Base-by-base conservation (phyloP, 345 rosid genomes). In the Durio zibethinus region DNA sequence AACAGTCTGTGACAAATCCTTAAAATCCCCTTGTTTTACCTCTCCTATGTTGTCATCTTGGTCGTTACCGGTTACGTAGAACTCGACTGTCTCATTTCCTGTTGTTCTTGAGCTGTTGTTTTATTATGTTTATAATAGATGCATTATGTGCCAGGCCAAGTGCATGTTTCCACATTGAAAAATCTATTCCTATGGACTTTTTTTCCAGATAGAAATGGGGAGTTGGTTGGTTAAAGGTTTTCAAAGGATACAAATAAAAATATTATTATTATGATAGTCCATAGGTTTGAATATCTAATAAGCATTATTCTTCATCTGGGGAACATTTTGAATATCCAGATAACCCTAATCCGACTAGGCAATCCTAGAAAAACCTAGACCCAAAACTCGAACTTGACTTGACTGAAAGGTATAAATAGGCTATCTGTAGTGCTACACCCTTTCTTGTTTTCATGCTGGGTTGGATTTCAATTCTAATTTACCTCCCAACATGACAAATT, bases 11-110 rank as follows among this genome's bases (percentile, higher is more conserved):
- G n/a, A 29, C 18, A 31, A 61, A 21, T n/a, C n/a, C n/a, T n/a
- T n/a, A n/a, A n/a, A n/a, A n/a, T n/a, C n/a, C 43, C 29, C 4
- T 16, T 21, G 43, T 67, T 76, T 63, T 29, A 10, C 20, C 29
- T 54, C 16, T 45, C 62, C 70, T 31, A 60, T 75, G 31, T 63
- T 63, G 67, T 27, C 63, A n/a, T n/a, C n/a, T n/a, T n/a, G n/a
- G n/a, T n/a, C n/a, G n/a, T 12, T 59, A 27, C 20, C 33, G 4
- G 1, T 27, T 62, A 62, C 33, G 40, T 15, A 62, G 4, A 62
- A 16, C 67, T 60, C 65, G 14, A 27, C 12, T 29, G 36, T 60
- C 65, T 60, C 9, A 60, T 60, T 31, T 31, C 67, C 40, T 31
- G 40, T 62, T 31, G 67, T 31, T 21, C 21, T 15, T 33, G 16